Evolutionary conservation across 352 stramenopile species (phyloP), one percentile per base, ranked within the genome.

Genomic region (Globisporangium barbulae): DNA sequence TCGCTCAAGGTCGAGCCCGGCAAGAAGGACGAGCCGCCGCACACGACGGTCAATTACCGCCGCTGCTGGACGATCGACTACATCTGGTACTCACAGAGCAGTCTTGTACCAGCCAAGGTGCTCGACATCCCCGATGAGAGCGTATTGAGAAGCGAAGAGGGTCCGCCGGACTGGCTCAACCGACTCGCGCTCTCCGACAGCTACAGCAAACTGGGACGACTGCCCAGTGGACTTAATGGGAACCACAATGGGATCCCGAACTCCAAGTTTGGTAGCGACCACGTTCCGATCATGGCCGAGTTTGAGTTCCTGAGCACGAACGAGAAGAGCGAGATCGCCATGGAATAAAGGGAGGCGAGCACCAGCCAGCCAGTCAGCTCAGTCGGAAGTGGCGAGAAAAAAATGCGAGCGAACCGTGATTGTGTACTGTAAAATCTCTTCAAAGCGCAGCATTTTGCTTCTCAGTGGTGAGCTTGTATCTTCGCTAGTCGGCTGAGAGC

Each of bases 231-330:
- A n/a, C 66, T 89, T 48, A 74, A 90, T 45, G 79, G 79, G 47
- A 96, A 94, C 71, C 86, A 94, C 72, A 96, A 96, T 52, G 87
- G 87, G 59, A 96, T 96, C 42, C 87, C 87, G 13, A 96, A 96
- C 69, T 93, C 83, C 35, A 71, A 79, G 53, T 91, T 89, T 58
- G 87, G 87, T 53, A 94, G 85, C 59, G 87, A 96, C 69, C 87
- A 96, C 69, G 76, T 96, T 35, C 87, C 87, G 48, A 87, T 96
- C 65, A 88, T 96, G 79, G 82, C 87, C 57, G 82, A 91, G 63
- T 90, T 96, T 65, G 77, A 87, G 54, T 93, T 93, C 53, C 72
- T 93, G 39, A 72, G 69, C 39, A 68, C 72, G 37, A 67, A 56
- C 25, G 61, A 75, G 35, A 48, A 64, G 59, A 50, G 3, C 44